Conservation (phyloP, 495 filamentous ascomycete genomes). For the Jackrogersella minutella region DNA sequence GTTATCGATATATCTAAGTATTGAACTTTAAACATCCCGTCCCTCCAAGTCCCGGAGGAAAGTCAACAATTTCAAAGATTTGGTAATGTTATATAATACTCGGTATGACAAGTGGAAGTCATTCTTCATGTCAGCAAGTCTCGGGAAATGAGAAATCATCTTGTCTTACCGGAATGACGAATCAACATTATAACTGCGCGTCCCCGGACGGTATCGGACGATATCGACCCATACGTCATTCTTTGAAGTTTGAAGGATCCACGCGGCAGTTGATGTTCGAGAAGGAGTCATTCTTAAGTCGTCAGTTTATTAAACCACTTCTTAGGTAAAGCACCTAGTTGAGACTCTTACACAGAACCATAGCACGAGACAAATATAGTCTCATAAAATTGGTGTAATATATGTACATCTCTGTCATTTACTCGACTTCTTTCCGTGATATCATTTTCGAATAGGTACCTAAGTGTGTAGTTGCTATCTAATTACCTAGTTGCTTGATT, state of each 20-base stretch:
- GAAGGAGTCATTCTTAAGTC: background rate
- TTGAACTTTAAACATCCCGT: background rate
- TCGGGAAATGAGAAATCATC: conserved; percentile 12
- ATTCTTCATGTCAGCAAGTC: conserved; percentile 1
- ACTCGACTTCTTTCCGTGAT: background rate
- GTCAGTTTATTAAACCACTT: background rate
- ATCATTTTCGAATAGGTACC: background rate
- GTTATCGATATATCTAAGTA: background rate
- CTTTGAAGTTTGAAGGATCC: background rate
- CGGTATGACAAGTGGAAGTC: conserved; percentile 12
- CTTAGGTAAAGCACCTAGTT: too few species aligned
- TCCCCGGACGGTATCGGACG: background rate
- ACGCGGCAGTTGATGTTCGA: conserved; percentile 4
- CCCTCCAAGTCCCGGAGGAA: background rate
- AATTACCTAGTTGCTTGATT: too few species aligned
- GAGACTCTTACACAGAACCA: background rate
- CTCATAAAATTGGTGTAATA: background rate
- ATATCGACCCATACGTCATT: conserved; percentile 18
- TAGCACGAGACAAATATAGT: background rate
- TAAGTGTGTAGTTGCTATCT: background rate
- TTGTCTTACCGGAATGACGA: conserved; percentile 25
- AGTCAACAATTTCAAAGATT: conserved; percentile 5
- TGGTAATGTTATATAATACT: background rate
- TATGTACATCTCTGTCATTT: too few species aligned
- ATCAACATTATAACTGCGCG: background rate